Percentiles rank a stretch among this genome's conserved stretches.
Evolutionary conservation across 2,329 filamentous ascomycete species (phyloP).

Genomic region (Tolypocladium ophioglossoides): DNA sequence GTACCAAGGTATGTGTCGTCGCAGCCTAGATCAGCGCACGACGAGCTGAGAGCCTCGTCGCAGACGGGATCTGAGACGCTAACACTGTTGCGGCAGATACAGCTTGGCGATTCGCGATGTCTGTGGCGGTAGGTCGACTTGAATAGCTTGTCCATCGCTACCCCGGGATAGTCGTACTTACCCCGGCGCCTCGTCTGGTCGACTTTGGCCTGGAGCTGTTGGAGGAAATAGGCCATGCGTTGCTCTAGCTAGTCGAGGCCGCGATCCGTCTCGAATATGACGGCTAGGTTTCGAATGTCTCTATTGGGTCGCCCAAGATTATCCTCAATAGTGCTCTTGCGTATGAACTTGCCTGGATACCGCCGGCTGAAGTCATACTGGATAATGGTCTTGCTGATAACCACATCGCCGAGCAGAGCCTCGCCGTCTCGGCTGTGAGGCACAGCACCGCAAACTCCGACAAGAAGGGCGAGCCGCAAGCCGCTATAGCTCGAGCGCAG

Average conservation of each 20-base stretch:
- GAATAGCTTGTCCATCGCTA: too few species aligned
- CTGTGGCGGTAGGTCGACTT: too few species aligned
- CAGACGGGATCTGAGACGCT: too few species aligned
- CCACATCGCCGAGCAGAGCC: constrained; percentile 19
- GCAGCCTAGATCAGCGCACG: too few species aligned
- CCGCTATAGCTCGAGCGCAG: constrained; percentile 20
- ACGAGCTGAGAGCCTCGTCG: too few species aligned
- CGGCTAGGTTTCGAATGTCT: constrained; percentile 17
- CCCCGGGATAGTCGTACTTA: constrained; percentile 16
- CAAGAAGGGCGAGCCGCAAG: constrained; percentile 22
- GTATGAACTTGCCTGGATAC: constrained; percentile 11
- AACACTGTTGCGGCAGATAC: too few species aligned
- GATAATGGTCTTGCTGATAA: constrained; percentile 17
- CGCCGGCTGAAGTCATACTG: constrained; percentile 18
- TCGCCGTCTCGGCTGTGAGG: constrained; percentile 10
- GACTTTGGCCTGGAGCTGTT: constrained; percentile 2
- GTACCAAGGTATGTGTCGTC: too few species aligned
- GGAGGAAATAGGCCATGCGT: constrained; percentile 5
- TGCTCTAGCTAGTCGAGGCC: not conserved
- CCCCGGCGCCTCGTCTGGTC: constrained; percentile 2
- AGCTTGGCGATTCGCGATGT: too few species aligned
- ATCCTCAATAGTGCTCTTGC: constrained; percentile 15
- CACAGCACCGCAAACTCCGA: constrained; percentile 27
- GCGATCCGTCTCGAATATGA: constrained; percentile 9
- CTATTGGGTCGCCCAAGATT: constrained; percentile 11